Percentiles rank a stretch among this genome's conserved stretches.
Evolutionary conservation across 2,329 filamentous ascomycete species (phyloP).

Genomic region (Fusarium sp.): DNA sequence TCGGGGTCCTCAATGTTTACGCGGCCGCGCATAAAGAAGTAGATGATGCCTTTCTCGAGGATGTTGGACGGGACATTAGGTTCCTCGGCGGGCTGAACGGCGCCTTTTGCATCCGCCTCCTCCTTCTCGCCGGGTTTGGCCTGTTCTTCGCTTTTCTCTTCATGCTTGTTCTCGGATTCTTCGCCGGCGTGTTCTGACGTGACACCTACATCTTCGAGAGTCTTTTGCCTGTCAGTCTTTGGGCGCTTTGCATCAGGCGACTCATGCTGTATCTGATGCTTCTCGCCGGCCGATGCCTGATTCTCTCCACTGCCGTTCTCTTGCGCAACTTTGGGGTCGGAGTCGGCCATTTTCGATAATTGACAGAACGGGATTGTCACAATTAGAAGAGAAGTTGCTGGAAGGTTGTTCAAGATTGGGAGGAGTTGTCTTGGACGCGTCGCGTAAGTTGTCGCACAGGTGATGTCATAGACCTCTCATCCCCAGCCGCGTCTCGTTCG

Average conservation of each 20-base stretch:
- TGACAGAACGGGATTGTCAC: not conserved
- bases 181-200: slow-evolving; percentile 3
- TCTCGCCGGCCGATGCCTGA: slow-evolving; percentile 38
- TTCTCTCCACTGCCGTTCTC: slow-evolving; percentile 22
- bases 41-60: slow-evolving; percentile 88
- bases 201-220: slow-evolving; percentile 34
- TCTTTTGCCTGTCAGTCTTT: slow-evolving; percentile 40
- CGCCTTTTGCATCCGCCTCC: slow-evolving; percentile 23
- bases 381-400: not conserved
- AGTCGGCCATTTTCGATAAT: slow-evolving; percentile 25
- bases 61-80: slow-evolving; percentile 62
- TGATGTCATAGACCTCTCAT: slow-evolving; percentile 42
- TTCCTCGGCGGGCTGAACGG: slow-evolving; percentile 39
- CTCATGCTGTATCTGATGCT: slow-evolving; percentile 45
- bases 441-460: slow-evolving; percentile 26
- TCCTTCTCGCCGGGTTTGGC: slow-evolving; percentile 6
- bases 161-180: slow-evolving; percentile 4
- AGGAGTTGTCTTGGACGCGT: slow-evolving; percentile 19
- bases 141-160: slow-evolving; percentile 12
- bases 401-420: not conserved
- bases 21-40: slow-evolving; percentile 88
- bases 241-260: slow-evolving; percentile 43
- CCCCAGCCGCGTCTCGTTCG: slow-evolving; percentile 18
- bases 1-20: slow-evolving; percentile 79
- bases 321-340: slow-evolving; percentile 6